Evolutionary conservation across 2,329 filamentous ascomycete genomes (phyloP), one percentile per base, ranked within the genome.

Genomic region (Aspergillus novoparasiticus): DNA sequence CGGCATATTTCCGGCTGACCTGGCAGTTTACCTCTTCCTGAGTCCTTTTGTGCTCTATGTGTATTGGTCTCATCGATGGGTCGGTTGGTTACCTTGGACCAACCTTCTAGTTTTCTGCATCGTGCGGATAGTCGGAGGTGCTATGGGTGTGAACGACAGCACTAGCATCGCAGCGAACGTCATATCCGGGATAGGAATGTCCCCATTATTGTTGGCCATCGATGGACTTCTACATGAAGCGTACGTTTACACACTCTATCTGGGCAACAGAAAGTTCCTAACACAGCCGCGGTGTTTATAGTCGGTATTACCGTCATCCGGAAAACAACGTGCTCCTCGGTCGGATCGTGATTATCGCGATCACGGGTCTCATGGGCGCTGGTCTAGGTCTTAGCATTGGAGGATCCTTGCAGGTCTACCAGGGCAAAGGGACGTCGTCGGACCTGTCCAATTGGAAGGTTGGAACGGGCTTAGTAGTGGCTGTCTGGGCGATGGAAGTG

Each of bases 51-150:
- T 69, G 0, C 34, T 75, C 6, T 80, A 74, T 60, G 58, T 79
- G 39, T 61, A 77, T 1, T 53, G 73, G 41, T 73, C 70, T 28
- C 80, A 82, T 63, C 75, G 76, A 34, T 62, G 68, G 41, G 21
- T 64, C 6, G 77, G 77, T n/a, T 57, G 78, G 5, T 46, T 81
- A 5, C 77, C 78, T 50, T 82, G 80, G 79, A 58, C 72, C 30
- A 82, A 78, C 60, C 67, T 81, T 5, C 61, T 72, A 34, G 60
- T 72, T 5, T 82, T 82, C 61, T 80, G 79, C 50, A 64, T 66
- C 1, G 69, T 81, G 0, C 74, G 76, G 10, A 74, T 82, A 28
- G 61, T 79, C 9, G 74, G 76, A 16, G 75, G 68, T 43, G 70
- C 57, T 5, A 21, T 72, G 8, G 64, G 60, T 4, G 39, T 67